phyloP scores from a whole-genome alignment of 108 stramenopile genomes.

The Aureococcus anophagefferens region DNA sequence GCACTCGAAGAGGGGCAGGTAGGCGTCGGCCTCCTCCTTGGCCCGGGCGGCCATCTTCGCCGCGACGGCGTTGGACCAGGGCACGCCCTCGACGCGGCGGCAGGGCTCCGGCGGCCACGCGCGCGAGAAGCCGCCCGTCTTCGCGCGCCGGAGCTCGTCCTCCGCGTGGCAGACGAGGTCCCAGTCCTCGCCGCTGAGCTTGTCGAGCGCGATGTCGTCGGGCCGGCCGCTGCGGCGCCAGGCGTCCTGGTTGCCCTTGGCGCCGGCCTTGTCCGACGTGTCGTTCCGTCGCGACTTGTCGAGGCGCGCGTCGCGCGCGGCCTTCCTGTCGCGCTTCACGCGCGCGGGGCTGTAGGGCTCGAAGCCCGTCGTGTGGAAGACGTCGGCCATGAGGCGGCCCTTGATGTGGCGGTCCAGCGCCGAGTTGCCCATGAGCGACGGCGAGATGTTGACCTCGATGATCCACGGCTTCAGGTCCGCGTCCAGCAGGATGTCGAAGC shows the following conservation, averaged over 20 bases:
- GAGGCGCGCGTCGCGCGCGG: no score
- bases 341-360: background rate
- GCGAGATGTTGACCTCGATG: conserved; percentile 74
- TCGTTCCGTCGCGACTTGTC: background rate
- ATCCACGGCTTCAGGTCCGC: conserved; percentile 67
- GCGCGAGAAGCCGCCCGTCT: background rate
- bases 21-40: background rate
- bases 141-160: background rate
- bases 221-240: background rate
- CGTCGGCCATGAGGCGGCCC: conserved; percentile 19
- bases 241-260: background rate
- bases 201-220: background rate
- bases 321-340: background rate
- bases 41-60: background rate
- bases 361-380: background rate
- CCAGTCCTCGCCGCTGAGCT: background rate
- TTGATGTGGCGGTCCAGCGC: conserved; percentile 29
- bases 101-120: background rate
- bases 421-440: conserved; percentile 42
- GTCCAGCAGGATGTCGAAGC: conserved; percentile 64
- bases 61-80: background rate
- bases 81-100: background rate
- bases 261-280: background rate
- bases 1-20: background rate
- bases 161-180: background rate